These are phyloP conservation scores for Aquanectria penicillioides DNA, from an alignment of 2,329 filamentous ascomycete genomes.

Conservation along the genomic window DNA sequence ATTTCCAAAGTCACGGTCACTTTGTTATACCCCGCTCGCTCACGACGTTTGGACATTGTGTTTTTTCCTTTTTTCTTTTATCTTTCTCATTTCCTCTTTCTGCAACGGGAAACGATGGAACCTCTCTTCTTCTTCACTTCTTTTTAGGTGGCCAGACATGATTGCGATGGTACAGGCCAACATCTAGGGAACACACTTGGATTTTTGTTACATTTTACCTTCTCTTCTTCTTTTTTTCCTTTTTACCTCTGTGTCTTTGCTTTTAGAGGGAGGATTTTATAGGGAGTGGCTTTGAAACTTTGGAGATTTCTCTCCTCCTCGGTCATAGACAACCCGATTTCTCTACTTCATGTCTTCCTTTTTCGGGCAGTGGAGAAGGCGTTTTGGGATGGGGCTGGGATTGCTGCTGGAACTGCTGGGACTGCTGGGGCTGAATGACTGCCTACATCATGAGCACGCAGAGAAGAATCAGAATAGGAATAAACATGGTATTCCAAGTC, in stretches of 20 bases:
- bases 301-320: neutral
- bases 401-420: neutral
- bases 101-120: constrained; percentile 28
- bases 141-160: neutral
- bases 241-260: neutral
- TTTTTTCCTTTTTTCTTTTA: neutral
- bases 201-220: neutral
- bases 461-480: constrained; percentile 7
- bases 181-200: neutral
- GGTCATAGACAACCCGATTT: constrained; percentile 3
- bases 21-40: constrained; percentile 38
- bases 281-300: neutral
- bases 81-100: constrained; percentile 13
- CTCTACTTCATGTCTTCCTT: neutral
- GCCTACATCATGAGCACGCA: constrained; percentile 1
- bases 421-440: neutral
- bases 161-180: neutral
- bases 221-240: neutral
- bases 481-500: constrained; percentile 7
- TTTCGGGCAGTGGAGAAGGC: neutral
- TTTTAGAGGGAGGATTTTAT: constrained; percentile 4
- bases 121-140: neutral
- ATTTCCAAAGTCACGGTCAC: constrained; percentile 17
- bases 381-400: neutral
- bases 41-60: constrained; percentile 24